Base-by-base conservation (phyloP, 371 early-diverging fungal species). In the Chytridium lagenaria region DNA sequence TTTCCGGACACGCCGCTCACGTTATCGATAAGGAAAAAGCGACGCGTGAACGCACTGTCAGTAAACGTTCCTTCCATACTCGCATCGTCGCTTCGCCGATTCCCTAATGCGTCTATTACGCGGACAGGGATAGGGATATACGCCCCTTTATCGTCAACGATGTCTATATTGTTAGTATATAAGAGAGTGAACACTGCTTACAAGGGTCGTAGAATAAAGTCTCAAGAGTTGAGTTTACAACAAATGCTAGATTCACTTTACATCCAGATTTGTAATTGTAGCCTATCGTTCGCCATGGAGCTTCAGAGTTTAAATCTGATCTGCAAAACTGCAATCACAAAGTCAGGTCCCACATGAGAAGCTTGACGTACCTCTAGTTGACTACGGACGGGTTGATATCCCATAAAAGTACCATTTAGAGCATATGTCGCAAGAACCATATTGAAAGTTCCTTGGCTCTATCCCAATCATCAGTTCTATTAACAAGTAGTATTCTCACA, bases 121-220 rank as follows among this genome's bases (percentile, higher is more conserved):
- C 81, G 81, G 26, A 83, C 73, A 16, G 83, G 84, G 16, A 84
- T 59, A 0, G 83, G 86, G 19, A 77, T 50, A 39, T 77, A 75
- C 3, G 63, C 61, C 2, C 80, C 77, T 16, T 61, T 61, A 15
- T 72, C 70, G 39, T 80, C 70, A 12, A 68, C 26, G 16, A 73
- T 44, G 74, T 55, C 75, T 75, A 16, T 40, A 37, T 23, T 10
- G 12, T 7, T 37, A 5, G 7, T 39, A 57, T 31, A 1, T 40
- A 39, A 57, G 44, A n/a, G 1, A 55, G 23, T 16, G 65, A 30
- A 1, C 26, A 30, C 10, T 15, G 59, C 78, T 59, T 76, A 82
- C 85, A 86, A 22, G 81, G 36, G 33, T 86, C 84, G 59, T 82
- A 84, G 69, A 86, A 83, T 15, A 77, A 31, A 1, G 79, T 83